Percentiles rank a stretch among this genome's conserved stretches.
These are phyloP conservation scores for Terana coerulea DNA, from an alignment of 768 basidiomycete genomes.

Conservation along the genomic window DNA sequence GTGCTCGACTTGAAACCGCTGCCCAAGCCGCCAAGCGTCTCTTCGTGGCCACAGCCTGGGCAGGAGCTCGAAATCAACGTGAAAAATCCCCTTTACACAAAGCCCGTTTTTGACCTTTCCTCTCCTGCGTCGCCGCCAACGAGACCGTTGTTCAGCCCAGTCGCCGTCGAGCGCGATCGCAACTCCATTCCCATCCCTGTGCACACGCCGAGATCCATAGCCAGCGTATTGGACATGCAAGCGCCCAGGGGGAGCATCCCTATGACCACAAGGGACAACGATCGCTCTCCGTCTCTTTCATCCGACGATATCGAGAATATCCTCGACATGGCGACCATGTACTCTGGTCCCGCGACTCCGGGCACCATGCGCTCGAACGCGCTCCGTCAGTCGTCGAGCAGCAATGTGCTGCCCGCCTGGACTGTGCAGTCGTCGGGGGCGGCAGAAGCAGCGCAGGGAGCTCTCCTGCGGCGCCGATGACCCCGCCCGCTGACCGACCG, in stretches of 20 bases:
- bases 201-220: background rate
- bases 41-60: conserved; percentile 3
- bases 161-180: background rate
- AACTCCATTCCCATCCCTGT: conserved; percentile 8
- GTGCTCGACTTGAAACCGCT: background rate
- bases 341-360: conserved; percentile 14
- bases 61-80: background rate
- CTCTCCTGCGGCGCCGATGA: background rate
- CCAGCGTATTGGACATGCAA: background rate
- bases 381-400: background rate
- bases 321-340: conserved; percentile 47
- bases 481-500: background rate
- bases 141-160: background rate
- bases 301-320: conserved; percentile 50
- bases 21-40: background rate
- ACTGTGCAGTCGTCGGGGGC: too few species aligned
- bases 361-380: conserved; percentile 1
- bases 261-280: background rate
- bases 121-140: background rate
- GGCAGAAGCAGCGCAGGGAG: background rate
- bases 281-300: conserved; percentile 24
- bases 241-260: background rate
- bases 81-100: background rate
- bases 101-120: background rate
- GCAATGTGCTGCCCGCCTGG: too few species aligned